Conservation (phyloP, 2,329 filamentous ascomycete genomes). For the Clonostachys solani region DNA sequence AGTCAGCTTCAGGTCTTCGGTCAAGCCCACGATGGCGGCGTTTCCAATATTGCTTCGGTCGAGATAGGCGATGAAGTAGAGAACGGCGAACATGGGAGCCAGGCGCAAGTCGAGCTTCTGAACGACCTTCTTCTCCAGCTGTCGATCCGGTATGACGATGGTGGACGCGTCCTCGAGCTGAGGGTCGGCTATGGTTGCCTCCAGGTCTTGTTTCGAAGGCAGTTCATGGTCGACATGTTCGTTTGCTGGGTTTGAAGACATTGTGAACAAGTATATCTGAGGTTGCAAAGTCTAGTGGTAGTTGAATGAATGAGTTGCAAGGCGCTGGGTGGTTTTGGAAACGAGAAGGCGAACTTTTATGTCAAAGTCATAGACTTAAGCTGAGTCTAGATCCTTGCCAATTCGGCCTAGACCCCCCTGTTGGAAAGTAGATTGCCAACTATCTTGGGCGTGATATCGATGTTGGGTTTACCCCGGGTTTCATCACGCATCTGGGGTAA, state of each 20-base stretch:
- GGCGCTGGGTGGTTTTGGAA: too few species aligned
- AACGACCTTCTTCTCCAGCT: neutral
- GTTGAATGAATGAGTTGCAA: too few species aligned
- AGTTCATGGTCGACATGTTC: neutral
- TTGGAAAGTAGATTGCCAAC: too few species aligned
- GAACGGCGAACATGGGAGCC: neutral
- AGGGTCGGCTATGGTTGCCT: neutral
- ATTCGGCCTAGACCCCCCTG: too few species aligned
- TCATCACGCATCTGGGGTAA: too few species aligned
- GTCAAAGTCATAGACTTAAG: too few species aligned
- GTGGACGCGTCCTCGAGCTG: neutral
- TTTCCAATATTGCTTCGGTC: slow-evolving; percentile 33
- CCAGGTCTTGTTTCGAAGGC: neutral
- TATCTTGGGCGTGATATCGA: too few species aligned
- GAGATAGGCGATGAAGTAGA: slow-evolving; percentile 27
- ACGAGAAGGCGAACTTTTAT: too few species aligned
- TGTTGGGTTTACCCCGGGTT: too few species aligned
- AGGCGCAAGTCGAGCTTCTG: neutral
- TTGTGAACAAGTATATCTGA: neutral
- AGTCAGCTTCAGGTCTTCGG: slow-evolving; percentile 2
- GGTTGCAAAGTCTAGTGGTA: neutral
- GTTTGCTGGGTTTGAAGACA: neutral
- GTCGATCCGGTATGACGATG: neutral
- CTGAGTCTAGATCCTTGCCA: too few species aligned
- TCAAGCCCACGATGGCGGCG: slow-evolving; percentile 46